phyloP scores from a whole-genome alignment of 352 stramenopile species.

The Phytophthora constricta region DNA sequence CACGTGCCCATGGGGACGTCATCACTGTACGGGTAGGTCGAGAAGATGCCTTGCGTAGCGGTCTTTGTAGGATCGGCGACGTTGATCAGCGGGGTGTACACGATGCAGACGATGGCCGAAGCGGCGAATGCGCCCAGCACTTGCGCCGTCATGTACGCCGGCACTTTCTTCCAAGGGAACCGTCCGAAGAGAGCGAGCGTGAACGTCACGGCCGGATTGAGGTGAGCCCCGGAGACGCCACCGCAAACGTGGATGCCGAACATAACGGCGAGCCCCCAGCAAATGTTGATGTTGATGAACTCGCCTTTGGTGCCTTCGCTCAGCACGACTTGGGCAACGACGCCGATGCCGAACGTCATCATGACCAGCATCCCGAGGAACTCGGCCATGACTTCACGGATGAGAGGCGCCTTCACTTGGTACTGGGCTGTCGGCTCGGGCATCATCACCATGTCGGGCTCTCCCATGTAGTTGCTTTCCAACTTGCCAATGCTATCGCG shows the following conservation, averaged over 20 bases:
- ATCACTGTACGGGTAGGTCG: constrained; percentile 53
- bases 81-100: constrained; percentile 57
- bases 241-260: constrained; percentile 63
- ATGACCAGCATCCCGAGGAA: constrained; percentile 67
- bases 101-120: constrained; percentile 44
- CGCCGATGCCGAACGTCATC: constrained; percentile 61
- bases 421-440: constrained; percentile 23
- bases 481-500: constrained; percentile 29
- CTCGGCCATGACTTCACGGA: constrained; percentile 67
- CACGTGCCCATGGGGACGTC: constrained; percentile 50
- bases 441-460: constrained; percentile 38
- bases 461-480: constrained; percentile 36
- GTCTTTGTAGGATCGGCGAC: constrained; percentile 47
- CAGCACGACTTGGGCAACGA: constrained; percentile 65
- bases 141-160: constrained; percentile 43
- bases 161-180: constrained; percentile 47
- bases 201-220: constrained; percentile 64
- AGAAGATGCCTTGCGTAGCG: constrained; percentile 52
- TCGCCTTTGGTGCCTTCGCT: constrained; percentile 54
- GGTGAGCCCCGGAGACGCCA: constrained; percentile 52
- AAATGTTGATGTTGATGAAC: constrained; percentile 65
- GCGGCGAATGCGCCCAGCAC: constrained; percentile 49
- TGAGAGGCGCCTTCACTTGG: constrained; percentile 44
- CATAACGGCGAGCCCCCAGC: constrained; percentile 63
- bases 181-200: constrained; percentile 54